Conservation (phyloP, 768 basidiomycete genomes). For the Boletus reticulatus region DNA sequence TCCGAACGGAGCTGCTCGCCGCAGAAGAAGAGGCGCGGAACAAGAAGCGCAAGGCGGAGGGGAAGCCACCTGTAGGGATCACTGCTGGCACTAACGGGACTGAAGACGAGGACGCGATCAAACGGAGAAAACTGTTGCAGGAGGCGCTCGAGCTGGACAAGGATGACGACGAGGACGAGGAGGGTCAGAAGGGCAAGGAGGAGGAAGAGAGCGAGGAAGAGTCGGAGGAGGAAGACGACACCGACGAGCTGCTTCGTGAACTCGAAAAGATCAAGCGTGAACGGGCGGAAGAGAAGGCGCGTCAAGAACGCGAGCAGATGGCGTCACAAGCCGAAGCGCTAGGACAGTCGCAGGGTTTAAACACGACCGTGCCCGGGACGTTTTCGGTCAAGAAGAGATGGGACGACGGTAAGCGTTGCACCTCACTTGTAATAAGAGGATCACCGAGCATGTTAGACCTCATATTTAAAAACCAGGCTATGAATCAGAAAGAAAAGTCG, state of each 20-base stretch:
- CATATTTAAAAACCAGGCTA: conserved; percentile 98
- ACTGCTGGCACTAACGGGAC: conserved; percentile 29
- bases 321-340: conserved; percentile 63
- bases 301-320: conserved; percentile 74
- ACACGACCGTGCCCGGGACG: conserved; percentile 73
- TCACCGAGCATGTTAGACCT: conserved; percentile 54
- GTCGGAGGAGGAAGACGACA: conserved; percentile 59
- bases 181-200: conserved; percentile 36
- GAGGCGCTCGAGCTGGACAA: conserved; percentile 86
- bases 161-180: conserved; percentile 71
- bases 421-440: background rate
- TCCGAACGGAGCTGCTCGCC: conserved; percentile 75
- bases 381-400: conserved; percentile 92
- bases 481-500: conserved; percentile 56
- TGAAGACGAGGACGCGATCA: conserved; percentile 67
- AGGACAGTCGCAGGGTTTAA: conserved; percentile 71
- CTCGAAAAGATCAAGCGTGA: conserved; percentile 99
- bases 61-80: conserved; percentile 43
- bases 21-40: conserved; percentile 88
- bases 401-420: conserved; percentile 76
- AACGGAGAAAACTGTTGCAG: conserved; percentile 84
- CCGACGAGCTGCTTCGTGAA: conserved; percentile 90
- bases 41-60: conserved; percentile 91
- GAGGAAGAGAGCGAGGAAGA: conserved; percentile 51
- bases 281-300: conserved; percentile 87